phyloP scores from a whole-genome alignment of 495 filamentous ascomycete species.

The Penicillium chermesinum region DNA sequence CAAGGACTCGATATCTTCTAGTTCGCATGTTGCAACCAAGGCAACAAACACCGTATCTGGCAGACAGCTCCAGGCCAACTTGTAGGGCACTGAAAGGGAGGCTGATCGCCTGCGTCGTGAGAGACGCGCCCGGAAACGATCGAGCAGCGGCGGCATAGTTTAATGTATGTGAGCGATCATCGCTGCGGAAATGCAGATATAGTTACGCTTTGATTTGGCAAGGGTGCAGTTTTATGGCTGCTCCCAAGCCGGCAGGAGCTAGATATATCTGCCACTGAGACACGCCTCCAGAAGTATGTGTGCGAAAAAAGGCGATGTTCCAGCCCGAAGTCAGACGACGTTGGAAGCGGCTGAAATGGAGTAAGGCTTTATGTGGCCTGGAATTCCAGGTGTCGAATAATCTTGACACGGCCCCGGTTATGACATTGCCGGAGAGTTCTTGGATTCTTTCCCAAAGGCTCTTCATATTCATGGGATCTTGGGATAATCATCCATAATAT shows the following conservation, averaged over 20 bases:
- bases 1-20: conserved; percentile 21
- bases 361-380: background rate
- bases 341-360: background rate
- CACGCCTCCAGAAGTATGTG: too few relatives aligned
- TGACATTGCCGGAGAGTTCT: background rate
- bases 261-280: too few relatives aligned
- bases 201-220: background rate
- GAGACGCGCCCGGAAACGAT: conserved; percentile 14
- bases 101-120: conserved; percentile 10
- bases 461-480: too few relatives aligned
- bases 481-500: too few relatives aligned
- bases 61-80: conserved; percentile 19
- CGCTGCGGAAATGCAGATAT: background rate
- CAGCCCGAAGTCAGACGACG: background rate
- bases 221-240: too few relatives aligned
- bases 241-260: too few relatives aligned
- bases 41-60: conserved; percentile 18
- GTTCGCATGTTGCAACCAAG: conserved; percentile 17
- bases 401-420: background rate
- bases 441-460: too few relatives aligned
- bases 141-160: conserved; percentile 14
- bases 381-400: background rate
- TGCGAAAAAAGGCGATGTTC: background rate
- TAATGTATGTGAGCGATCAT: conserved; percentile 4
- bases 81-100: background rate